Evolutionary conservation across 2,329 filamentous ascomycete species (phyloP).

Genomic region (Fusarium coffeatum): DNA sequence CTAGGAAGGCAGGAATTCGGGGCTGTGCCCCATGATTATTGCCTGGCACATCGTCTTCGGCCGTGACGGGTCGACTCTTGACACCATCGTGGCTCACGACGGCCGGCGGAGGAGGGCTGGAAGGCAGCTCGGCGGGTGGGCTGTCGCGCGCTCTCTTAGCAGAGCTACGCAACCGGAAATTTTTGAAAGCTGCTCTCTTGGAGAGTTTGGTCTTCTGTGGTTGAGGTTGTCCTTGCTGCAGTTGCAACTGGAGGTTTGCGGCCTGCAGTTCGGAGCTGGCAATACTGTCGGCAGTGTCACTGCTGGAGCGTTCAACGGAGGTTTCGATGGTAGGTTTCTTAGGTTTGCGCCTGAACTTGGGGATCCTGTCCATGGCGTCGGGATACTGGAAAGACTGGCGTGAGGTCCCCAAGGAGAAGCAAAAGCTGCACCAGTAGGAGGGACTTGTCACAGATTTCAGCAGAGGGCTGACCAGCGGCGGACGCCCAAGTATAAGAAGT

Average conservation of each 20-base stretch:
- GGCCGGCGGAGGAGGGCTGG: slow-evolving; percentile 48
- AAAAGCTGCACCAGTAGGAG: slow-evolving; percentile 23
- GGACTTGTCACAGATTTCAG: slow-evolving; percentile 23
- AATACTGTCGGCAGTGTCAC: slow-evolving; percentile 46
- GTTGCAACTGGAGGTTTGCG: slow-evolving; percentile 38
- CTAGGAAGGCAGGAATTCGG: slow-evolving; percentile 55
- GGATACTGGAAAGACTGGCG: slow-evolving; percentile 17
- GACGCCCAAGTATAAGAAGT: slow-evolving; percentile 31
- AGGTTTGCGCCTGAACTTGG: slow-evolving; percentile 58
- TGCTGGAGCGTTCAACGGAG: slow-evolving; percentile 51
- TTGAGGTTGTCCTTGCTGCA: slow-evolving; percentile 26
- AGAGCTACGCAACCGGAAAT: slow-evolving; percentile 58
- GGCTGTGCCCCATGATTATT: slow-evolving; percentile 28
- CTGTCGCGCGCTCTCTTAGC: slow-evolving; percentile 60
- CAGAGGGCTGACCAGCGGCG: slow-evolving; percentile 18
- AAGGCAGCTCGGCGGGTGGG: slow-evolving; percentile 52
- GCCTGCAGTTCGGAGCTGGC: slow-evolving; percentile 44
- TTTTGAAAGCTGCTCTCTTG: slow-evolving; percentile 57
- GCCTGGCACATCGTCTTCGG: slow-evolving; percentile 32
- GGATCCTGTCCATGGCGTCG: slow-evolving; percentile 56
- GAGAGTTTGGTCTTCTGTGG: slow-evolving; percentile 43
- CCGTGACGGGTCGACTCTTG: slow-evolving; percentile 42
- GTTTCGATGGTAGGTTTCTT: slow-evolving; percentile 59
- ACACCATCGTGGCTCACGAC: slow-evolving; percentile 54
- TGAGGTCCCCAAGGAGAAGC: slow-evolving; percentile 23